Percentiles rank a stretch among this genome's conserved stretches.
Evolutionary conservation across 2,329 filamentous ascomycete genomes (phyloP).

Genomic region (Chaetomiaceae sp.): DNA sequence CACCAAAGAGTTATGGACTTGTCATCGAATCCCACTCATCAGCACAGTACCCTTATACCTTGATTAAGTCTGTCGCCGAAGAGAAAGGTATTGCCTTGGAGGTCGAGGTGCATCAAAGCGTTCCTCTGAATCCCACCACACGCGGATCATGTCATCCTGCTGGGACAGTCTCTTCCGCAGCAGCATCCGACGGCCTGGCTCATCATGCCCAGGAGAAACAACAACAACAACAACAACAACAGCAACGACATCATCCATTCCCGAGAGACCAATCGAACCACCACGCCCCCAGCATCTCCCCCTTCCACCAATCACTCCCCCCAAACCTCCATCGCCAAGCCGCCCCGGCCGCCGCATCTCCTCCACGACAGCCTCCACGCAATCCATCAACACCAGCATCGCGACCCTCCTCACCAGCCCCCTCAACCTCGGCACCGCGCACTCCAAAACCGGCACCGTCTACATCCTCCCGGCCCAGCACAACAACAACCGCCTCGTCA

Average conservation of each 20-base stretch:
- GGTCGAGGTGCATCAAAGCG: no score
- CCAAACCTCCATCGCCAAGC: no score
- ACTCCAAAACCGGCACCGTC: neutral
- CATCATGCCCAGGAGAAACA: neutral
- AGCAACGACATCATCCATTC: neutral
- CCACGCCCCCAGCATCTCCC: no score
- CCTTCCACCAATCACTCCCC: no score
- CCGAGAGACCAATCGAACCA: neutral
- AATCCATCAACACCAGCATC: neutral
- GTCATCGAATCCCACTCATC: no score
- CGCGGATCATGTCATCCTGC: neutral
- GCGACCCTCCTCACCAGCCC: neutral
- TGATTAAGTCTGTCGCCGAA: no score
- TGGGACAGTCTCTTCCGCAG: neutral
- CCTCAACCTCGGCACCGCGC: neutral
- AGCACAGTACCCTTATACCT: no score
- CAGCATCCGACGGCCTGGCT: neutral
- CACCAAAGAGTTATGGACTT: no score
- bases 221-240: no score
- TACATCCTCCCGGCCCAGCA: slow-evolving; percentile 2
- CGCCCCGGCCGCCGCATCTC: no score
- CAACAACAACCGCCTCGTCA: neutral
- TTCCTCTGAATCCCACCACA: no score
- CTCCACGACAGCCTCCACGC: neutral
- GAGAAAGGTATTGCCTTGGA: no score